These are phyloP conservation scores for Naganishia kalamii DNA, from an alignment of 768 basidiomycete species.

Conservation along the genomic window DNA sequence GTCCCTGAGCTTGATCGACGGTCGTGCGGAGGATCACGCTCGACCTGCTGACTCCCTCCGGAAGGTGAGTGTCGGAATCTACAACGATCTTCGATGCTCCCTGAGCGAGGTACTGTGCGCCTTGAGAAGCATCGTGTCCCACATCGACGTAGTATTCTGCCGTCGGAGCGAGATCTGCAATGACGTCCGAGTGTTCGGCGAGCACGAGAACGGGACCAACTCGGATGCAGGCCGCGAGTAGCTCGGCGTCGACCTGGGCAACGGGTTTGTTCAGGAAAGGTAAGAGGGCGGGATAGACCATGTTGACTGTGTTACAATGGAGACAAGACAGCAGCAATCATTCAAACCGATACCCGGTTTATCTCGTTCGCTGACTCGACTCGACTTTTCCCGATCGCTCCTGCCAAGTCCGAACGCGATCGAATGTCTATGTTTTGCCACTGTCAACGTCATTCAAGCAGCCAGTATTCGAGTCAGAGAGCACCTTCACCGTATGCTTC, in stretches of 20 bases:
- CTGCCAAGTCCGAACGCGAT: background rate
- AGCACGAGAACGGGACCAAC: slow-evolving; percentile 70
- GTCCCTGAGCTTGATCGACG: slow-evolving; percentile 1
- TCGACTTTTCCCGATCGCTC: background rate
- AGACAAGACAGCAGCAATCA: background rate
- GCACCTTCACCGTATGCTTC: too few species aligned
- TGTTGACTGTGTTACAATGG: slow-evolving; percentile 13
- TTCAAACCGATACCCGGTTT: too few species aligned
- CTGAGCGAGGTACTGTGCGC: slow-evolving; percentile 58
- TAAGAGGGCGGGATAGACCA: slow-evolving; percentile 44
- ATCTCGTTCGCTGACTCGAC: background rate
- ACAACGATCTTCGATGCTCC: slow-evolving; percentile 77
- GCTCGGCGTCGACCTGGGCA: slow-evolving; percentile 43
- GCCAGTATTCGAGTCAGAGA: too few species aligned
- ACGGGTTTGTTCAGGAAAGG: slow-evolving; percentile 39
- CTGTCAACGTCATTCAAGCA: too few species aligned
- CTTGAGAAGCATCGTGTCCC: slow-evolving; percentile 50
- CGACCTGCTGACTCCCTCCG: slow-evolving; percentile 56
- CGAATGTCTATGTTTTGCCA: too few species aligned
- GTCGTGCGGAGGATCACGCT: slow-evolving; percentile 36
- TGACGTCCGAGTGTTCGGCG: slow-evolving; percentile 35
- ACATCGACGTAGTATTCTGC: slow-evolving; percentile 36
- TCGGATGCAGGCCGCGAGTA: slow-evolving; percentile 61
- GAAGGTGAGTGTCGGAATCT: slow-evolving; percentile 65
- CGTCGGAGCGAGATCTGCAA: slow-evolving; percentile 45